A percentile compares a stretch with the other conserved stretches of the same genome.
phyloP scores from a whole-genome alignment of 1,284 basidiomycete species.

The Cryptococcus hybrid region DNA sequence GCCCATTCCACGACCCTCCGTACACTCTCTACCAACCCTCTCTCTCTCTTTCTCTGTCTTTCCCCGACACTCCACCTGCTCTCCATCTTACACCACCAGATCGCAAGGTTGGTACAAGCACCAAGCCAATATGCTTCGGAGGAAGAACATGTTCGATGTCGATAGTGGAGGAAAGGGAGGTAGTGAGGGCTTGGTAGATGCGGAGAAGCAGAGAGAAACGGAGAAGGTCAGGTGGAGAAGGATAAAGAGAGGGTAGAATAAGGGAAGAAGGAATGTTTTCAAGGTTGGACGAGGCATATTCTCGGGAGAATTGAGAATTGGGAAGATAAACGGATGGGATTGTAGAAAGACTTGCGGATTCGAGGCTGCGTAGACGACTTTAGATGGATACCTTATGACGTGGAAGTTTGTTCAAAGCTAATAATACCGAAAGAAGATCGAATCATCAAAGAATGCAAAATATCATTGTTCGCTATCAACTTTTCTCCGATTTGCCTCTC shows the following conservation, averaged over 20 bases:
- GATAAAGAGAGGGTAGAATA: conserved; percentile 26
- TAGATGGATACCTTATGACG: too few species aligned
- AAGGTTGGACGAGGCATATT: background rate
- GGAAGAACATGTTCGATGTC: conserved; percentile 2
- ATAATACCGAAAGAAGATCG: too few species aligned
- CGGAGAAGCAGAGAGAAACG: conserved; percentile 31
- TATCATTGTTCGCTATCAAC: too few species aligned
- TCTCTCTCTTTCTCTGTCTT: conserved; percentile 6
- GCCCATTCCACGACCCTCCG: conserved; percentile 29
- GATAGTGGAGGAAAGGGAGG: background rate
- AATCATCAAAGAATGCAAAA: too few species aligned
- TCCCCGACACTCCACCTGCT: background rate
- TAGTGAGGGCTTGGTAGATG: conserved; percentile 24
- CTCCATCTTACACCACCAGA: background rate
- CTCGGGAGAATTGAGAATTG: background rate
- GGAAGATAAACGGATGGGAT: background rate
- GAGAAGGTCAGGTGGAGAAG: conserved; percentile 36
- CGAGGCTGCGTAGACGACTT: too few species aligned
- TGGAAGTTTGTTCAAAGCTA: too few species aligned
- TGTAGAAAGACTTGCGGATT: background rate
- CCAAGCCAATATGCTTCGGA: conserved; percentile 13
- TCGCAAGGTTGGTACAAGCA: conserved; percentile 5
- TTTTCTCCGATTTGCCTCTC: too few species aligned
- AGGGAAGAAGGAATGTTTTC: too few species aligned
- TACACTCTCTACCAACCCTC: conserved; percentile 22